phyloP scores from a whole-genome alignment of 2,329 filamentous ascomycete genomes.

The Clonostachys byssicola region DNA sequence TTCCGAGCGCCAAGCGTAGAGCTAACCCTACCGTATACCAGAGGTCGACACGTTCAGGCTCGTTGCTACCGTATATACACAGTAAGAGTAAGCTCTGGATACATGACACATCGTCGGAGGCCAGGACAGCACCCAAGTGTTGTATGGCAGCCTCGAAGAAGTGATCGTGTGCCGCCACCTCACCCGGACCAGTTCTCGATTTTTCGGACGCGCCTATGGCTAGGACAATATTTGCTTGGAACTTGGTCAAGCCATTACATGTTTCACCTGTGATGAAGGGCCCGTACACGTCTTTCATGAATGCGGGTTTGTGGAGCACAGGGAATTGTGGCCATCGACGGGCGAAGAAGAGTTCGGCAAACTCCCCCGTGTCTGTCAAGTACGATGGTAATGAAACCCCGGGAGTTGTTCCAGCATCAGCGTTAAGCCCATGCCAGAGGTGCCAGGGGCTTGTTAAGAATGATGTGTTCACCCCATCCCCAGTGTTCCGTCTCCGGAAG shows the following conservation, averaged over 20 bases:
- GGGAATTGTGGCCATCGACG: slow-evolving; percentile 39
- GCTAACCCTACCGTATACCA: slow-evolving; percentile 14
- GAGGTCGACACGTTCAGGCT: slow-evolving; percentile 15
- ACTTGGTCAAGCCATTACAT: slow-evolving; percentile 3
- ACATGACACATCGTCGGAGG: slow-evolving; percentile 11
- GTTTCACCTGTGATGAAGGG: not conserved
- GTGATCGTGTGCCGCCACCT: not conserved
- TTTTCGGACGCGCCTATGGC: slow-evolving; percentile 7
- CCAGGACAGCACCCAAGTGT: slow-evolving; percentile 3
- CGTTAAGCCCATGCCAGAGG: slow-evolving; percentile 6
- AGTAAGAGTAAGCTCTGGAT: slow-evolving; percentile 15
- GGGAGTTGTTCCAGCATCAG: not conserved
- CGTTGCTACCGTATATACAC: slow-evolving; percentile 16
- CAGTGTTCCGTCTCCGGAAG: not conserved
- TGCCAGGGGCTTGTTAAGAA: slow-evolving; percentile 7
- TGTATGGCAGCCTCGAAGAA: not conserved
- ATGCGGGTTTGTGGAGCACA: slow-evolving; percentile 87
- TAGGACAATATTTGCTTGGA: slow-evolving; percentile 14
- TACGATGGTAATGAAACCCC: no score
- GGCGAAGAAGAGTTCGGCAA: slow-evolving; percentile 9
- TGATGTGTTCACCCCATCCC: not conserved
- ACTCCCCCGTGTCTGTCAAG: no score
- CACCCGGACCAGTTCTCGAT: slow-evolving; percentile 7
- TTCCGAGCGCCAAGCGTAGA: slow-evolving; percentile 11
- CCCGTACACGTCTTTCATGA: slow-evolving; percentile 69